Base-by-base conservation (phyloP, 768 basidiomycete genomes). In the Strobilomyces dryophilus region DNA sequence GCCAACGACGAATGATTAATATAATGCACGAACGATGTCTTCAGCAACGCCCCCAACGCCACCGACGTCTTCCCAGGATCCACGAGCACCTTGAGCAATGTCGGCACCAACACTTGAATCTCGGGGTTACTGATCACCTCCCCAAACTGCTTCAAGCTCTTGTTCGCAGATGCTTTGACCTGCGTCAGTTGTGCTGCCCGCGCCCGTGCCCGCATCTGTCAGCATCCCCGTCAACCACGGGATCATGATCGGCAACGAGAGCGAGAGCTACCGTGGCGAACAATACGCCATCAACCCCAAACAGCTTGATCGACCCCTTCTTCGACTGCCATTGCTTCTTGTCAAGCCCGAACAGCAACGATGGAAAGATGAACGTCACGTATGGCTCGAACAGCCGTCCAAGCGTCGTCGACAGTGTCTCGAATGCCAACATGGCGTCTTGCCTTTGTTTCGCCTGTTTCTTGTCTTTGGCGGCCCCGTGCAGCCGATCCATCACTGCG, bases 251-350 rank as follows among this genome's bases (percentile, higher is more conserved):
- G 95, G 95, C 3, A 99, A 78, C 0, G 95, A 98, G 20, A 93
- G 76, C 0, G 97, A 97, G 15, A 98, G 80, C 69, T 99, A 95
- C 36, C 85, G 82, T 2, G 95, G 97, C 9, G 97, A 93, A 67
- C 95, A 95, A 71, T 95, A 98, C 1, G 97, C 97, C 95, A 98
- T 98, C 80, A 94, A 90, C 21, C 97, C 97, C 54, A 99, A n/a
- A 74, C 7, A 98, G 73, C 67, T 99, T 95, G 55, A 98, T 98
- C 8, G 95, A 95, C 2, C 95, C 97, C 69, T 91, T 91, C 75
- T 98, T 98, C 1, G 93, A 92, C 14, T 95, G 80, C 97, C 97
- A 98, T 64, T 98, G 95, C 66, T 95, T 98, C 69, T 98, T 95
- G 60, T 98, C 95, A 47, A 98, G 73, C 21, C 94, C 95, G 36